Base-by-base conservation (phyloP, 139 green algal genomes). In the Chlorella sp. region DNA sequence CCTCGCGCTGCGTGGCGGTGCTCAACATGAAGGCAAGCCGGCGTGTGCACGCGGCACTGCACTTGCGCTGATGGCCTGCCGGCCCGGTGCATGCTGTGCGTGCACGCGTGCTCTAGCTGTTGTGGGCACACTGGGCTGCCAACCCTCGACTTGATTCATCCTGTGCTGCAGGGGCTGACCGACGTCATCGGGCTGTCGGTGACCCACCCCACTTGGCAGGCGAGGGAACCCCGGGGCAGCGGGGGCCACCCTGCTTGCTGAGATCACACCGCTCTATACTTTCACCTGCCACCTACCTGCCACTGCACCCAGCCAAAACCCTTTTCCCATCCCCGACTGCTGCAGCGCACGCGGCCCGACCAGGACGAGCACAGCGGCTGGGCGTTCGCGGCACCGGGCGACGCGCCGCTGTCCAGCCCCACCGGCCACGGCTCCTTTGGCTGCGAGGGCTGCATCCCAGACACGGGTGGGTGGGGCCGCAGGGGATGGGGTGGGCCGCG, bases 321-420 rank as follows among this genome's bases (percentile, higher is more conserved):
- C 11, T 11, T 11, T 54, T 17, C 11, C 8, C 46, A 11, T 54
- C 8, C 46, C 46, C 11, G 8, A 7, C 11, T 60, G 51, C 51
- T 60, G 51, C 51, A 96, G 85, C 83, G 84, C 43, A 98, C 95
- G 1, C 89, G 90, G 19, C 95, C 95, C 0, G 91, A 95, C 38
- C 86, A 95, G 67, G 96, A 99, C 85, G 74, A 91, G 46, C 97
- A 99, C 88, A 75, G 46, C n/a, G 96, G 96, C 13, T 99, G 96
- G 96, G 69, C 76, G 4, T 98, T 99, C 86, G 73, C 69, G 3
- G 28, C 8, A 22, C 92, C 92, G 32, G 80, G 54, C 6, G 92
- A 96, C 76, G 69, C 92, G 36, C 94, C 95, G 16, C 16, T 86
- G 26, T 32, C 67, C 41, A 88, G 67, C 75, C 26, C 76, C 38